phyloP scores from a whole-genome alignment of 2,329 filamentous ascomycete genomes.

The Escovopsis sp. region DNA sequence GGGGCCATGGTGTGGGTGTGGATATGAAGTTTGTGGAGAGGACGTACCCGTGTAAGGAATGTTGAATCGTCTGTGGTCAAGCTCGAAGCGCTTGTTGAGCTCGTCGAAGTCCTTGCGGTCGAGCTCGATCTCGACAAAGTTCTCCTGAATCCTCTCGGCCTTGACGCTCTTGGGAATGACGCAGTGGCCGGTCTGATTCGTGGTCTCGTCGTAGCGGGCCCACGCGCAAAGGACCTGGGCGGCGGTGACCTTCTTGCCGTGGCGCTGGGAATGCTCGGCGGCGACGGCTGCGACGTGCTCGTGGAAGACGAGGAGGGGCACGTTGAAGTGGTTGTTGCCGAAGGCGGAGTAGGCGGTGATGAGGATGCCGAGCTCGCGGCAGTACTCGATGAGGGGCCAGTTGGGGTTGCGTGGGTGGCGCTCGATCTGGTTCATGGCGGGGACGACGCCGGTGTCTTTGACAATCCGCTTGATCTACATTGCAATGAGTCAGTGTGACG shows the following conservation, averaged over 20 bases:
- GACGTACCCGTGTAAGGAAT: conserved; percentile 26
- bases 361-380: conserved; percentile 47
- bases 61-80: conserved; percentile 27
- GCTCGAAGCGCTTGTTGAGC: conserved; percentile 45
- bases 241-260: conserved; percentile 23
- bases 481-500: no score
- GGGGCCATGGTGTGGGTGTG: no score
- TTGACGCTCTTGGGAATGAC: conserved; percentile 67
- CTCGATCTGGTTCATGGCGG: conserved; percentile 54
- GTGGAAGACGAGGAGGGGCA: conserved; percentile 42
- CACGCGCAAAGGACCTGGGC: conserved; percentile 40
- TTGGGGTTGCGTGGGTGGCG: conserved; percentile 48
- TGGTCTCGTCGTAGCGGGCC: conserved; percentile 28
- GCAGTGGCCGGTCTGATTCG: conserved; percentile 32
- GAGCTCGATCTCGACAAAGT: conserved; percentile 54
- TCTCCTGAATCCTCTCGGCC: conserved; percentile 48
- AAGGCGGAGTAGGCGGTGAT: conserved; percentile 49
- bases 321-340: conserved; percentile 28
- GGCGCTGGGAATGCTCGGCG: conserved; percentile 22
- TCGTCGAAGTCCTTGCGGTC: conserved; percentile 40
- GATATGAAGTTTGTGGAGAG: no score
- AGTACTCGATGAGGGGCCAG: conserved; percentile 42
- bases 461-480: conserved; percentile 39
- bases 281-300: conserved; percentile 40
- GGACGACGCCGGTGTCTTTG: conserved; percentile 39